These are phyloP conservation scores for grape (Vitis vinifera) DNA, from an alignment of 164 flowering plant genomes.

Conservation along the genomic window DNA sequence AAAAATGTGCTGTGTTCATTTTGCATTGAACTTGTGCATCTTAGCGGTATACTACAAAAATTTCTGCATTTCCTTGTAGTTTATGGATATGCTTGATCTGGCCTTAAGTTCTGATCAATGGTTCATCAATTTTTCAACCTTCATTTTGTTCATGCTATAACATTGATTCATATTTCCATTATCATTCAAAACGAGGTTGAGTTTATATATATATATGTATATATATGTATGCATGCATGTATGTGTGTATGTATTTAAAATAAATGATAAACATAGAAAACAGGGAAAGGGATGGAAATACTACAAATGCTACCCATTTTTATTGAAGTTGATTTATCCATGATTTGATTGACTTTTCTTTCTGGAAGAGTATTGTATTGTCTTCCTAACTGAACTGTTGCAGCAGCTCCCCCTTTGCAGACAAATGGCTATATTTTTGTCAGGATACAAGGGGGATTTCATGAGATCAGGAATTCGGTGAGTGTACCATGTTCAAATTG, in stretches of 20 bases:
- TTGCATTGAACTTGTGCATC: too few relatives aligned
- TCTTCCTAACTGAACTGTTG: constrained; percentile 10
- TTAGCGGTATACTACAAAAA: too few relatives aligned
- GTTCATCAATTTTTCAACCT: too few relatives aligned
- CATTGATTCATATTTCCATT: too few relatives aligned
- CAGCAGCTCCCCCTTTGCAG: constrained; percentile 57
- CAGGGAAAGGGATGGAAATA: not conserved
- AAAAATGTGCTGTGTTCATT: too few relatives aligned
- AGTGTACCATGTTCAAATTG: constrained; percentile 19
- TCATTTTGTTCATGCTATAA: too few relatives aligned
- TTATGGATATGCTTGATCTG: too few relatives aligned
- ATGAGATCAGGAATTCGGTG: constrained; percentile 89
- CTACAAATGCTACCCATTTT: not conserved
- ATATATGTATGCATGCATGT: too few relatives aligned
- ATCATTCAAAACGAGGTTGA: too few relatives aligned
- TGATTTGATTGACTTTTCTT: not conserved
- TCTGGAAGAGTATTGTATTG: not conserved
- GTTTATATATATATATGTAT: too few relatives aligned
- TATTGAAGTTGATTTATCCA: not conserved
- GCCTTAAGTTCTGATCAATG: too few relatives aligned
- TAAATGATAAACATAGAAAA: not conserved
- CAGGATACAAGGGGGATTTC: constrained; percentile 91
- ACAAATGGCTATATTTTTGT: constrained; percentile 81
- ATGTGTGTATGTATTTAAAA: not conserved
- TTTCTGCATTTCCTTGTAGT: too few relatives aligned